Evolutionary conservation across 75 land plant species (phyloP).

Genomic region (Sequoiadendron giganteum): DNA sequence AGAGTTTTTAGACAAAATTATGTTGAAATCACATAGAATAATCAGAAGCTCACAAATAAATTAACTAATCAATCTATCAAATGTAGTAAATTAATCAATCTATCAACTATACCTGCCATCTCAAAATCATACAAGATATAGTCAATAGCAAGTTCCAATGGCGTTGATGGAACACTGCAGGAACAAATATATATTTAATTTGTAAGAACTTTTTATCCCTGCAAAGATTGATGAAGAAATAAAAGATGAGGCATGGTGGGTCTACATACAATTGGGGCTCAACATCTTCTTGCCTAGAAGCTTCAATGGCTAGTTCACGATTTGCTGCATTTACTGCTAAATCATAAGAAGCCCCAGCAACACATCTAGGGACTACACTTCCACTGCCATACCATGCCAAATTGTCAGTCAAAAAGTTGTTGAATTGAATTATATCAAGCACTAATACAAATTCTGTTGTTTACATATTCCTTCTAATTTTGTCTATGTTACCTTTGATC

Average conservation of each 20-base stretch:
- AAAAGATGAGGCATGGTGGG: background rate
- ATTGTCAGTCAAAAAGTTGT: background rate
- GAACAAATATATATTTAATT: background rate
- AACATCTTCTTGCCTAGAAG: background rate
- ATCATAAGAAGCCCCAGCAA: background rate
- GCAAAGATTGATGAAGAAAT: background rate
- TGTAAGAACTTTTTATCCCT: background rate
- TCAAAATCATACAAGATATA: slow-evolving; percentile 71
- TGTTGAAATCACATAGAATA: too few species aligned
- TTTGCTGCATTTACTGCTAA: background rate
- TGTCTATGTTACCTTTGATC: slow-evolving; percentile 33
- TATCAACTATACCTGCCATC: slow-evolving; percentile 52
- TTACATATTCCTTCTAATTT: too few species aligned
- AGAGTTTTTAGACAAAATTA: too few species aligned
- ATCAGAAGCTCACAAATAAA: too few species aligned
- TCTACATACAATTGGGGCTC: background rate
- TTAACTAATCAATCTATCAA: too few species aligned
- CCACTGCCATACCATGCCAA: background rate
- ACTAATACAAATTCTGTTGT: too few species aligned
- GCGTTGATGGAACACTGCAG: slow-evolving; percentile 44
- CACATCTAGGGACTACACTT: background rate
- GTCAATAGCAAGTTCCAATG: slow-evolving; percentile 80
- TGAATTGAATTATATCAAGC: too few species aligned
- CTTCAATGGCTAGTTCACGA: background rate
- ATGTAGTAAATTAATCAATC: too few species aligned